A percentile compares a stretch with the other conserved stretches of the same genome.
These are phyloP conservation scores for Candida caryicola DNA, from an alignment of 805 yeast species.

Conservation along the genomic window DNA sequence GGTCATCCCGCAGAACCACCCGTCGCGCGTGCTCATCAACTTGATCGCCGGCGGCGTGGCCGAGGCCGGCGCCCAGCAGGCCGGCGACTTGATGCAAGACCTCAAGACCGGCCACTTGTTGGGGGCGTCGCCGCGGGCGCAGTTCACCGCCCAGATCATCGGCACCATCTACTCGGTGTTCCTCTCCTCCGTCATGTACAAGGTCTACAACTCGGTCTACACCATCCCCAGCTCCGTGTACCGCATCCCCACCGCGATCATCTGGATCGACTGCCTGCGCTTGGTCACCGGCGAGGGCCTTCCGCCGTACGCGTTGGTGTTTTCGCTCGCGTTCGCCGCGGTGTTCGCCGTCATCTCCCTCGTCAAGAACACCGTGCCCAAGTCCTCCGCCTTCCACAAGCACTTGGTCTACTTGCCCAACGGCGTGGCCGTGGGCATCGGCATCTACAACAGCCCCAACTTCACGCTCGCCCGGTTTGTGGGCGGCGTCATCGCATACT, in stretches of 20 bases:
- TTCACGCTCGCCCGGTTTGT: slow-evolving; percentile 90
- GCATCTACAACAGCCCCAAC: slow-evolving; percentile 90
- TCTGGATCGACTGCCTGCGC: slow-evolving; percentile 96
- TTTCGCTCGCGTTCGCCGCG: slow-evolving; percentile 59
- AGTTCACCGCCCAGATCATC: slow-evolving; percentile 82
- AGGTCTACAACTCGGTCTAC: slow-evolving; percentile 76
- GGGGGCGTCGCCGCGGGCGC: slow-evolving; percentile 91
- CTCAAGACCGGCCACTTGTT: slow-evolving; percentile 88
- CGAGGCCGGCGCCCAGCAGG: slow-evolving; percentile 98
- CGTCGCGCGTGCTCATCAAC: slow-evolving; percentile 80
- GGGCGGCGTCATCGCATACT: slow-evolving; percentile 73
- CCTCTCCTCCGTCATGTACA: slow-evolving; percentile 78
- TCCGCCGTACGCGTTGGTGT: slow-evolving; percentile 71
- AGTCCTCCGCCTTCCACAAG: slow-evolving; percentile 34
- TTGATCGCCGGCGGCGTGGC: slow-evolving; percentile 95
- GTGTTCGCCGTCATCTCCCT: slow-evolving; percentile 70
- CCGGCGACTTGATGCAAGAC: slow-evolving; percentile 98
- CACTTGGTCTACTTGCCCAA: slow-evolving; percentile 69
- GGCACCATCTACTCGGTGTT: slow-evolving; percentile 86
- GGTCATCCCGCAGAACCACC: slow-evolving; percentile 68
- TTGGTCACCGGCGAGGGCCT: slow-evolving; percentile 87
- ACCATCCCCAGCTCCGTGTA: slow-evolving; percentile 79
- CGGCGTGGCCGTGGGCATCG: slow-evolving; percentile 97
- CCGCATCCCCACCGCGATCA: slow-evolving; percentile 90
- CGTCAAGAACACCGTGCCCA: slow-evolving; percentile 53